Base-by-base conservation (phyloP, 306 rosid species). In the Cicer judaicum region DNA sequence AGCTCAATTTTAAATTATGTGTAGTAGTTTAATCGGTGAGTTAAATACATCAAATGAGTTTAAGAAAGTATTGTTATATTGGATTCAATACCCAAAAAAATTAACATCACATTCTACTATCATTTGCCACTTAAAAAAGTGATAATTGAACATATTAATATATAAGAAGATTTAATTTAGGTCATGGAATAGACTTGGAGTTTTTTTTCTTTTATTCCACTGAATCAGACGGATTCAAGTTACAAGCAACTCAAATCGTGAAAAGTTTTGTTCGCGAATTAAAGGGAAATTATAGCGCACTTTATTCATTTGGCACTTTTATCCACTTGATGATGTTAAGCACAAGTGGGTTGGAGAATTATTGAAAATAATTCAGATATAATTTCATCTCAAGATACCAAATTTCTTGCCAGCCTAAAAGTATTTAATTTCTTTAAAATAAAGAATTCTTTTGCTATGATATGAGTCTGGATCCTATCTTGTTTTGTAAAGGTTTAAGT, bases 241-340 rank as follows among this genome's bases (percentile, higher is more conserved):
- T 46, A 13, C 73, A 42, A 18, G 46, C 46, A 65, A 65, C 73
- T 65, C 66, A 76, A 66, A 65, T 24, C 21, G 6, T 11, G 46
- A 40, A 39, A 13, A 59, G 18, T 29, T 24, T 57, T 57, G 61
- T 29, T n/a, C 57, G 50, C 34, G 42, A 68, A 49, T 14, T 34
- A 44, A 66, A 19, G 41, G 55, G 2, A 21, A 19, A 21, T 10
- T 43, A 40, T 66, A 66, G 11, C 5, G 21, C 18, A 68, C 73
- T 66, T 48, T 29, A 42, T 41, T 9, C 38, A 18, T 41, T 64
- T 42, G n/a, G 5, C 10, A 43, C 71, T 65, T 46, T 46, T 46
- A 66, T 66, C 41, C 42, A 44, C 62, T 69, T 50, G 48, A 69
- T 50, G 21, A 36, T 50, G 62, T 15, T 47, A 16, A 53, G 12